Base-by-base conservation (phyloP, 306 rosid genomes). In the Cucumis cinereus region DNA sequence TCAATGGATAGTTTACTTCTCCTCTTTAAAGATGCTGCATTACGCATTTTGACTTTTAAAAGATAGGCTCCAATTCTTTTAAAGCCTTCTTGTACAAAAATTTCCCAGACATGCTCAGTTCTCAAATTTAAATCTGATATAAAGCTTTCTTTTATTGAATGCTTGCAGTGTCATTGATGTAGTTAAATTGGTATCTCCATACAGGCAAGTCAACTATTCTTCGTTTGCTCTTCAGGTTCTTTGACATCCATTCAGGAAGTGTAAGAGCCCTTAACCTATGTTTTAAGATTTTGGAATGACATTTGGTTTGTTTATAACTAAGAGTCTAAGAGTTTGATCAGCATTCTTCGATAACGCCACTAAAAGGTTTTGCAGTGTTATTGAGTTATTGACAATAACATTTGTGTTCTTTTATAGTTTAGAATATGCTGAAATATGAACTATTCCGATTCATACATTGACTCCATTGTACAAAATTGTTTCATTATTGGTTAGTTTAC, bases 121-220 rank as follows among this genome's bases (percentile, higher is more conserved):
- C 19, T 61, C 77, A 52, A 73, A 73, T 73, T 72, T 80, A 60
- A 57, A 50, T 61, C 80, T 70, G 56, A 49, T 47, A 47, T 22
- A 33, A 4, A 13, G 26, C 28, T 38, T 15, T 50, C 80, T 74
- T 49, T n/a, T 57, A 55, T 36, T 52, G 36, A 77, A 72, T 50
- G 45, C 53, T 61, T 74, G 67, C 73, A 40, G 71, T 19, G 57
- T 53, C 52, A 30, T 72, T 86, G 79, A 87, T 77, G 56, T 82
- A 41, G 57, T 57, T 69, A 61, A 81, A 70, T 79, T 82, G 80
- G 80, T 77, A 41, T 81, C 74, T 84, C 49, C 66, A 83, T 85
- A 84, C 97, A 94, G 98, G 98, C 80, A 94, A 94, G 87, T 87
- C 98, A 62, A 94, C 98, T 77, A 83, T 91, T 88, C 96, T 94